Conservation (phyloP, 805 yeast genomes). For the Pichia rugopelliculosa region DNA sequence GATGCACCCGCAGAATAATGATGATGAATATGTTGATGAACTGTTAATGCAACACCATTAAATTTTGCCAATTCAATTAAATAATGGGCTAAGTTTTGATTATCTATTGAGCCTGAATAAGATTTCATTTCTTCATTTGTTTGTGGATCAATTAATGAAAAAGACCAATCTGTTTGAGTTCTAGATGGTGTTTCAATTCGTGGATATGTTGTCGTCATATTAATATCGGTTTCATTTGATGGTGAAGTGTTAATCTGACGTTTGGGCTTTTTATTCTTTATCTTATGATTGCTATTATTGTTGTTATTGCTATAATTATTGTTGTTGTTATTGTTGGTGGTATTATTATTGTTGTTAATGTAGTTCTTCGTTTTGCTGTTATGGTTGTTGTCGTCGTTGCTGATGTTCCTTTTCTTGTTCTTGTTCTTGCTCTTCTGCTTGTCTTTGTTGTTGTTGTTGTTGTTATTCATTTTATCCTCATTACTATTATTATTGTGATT, state of each 20-base stretch:
- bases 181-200: constrained; percentile 20
- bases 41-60: constrained; percentile 51
- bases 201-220: not conserved
- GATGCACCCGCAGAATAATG: constrained; percentile 49
- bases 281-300: no score
- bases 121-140: constrained; percentile 37
- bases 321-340: not conserved
- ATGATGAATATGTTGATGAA: constrained; percentile 83
- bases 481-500: not conserved
- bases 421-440: not conserved
- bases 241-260: not conserved
- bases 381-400: no score
- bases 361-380: not conserved
- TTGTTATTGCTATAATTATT: not conserved
- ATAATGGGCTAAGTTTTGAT: constrained; percentile 47
- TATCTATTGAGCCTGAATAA: constrained; percentile 41
- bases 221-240: not conserved
- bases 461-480: not conserved
- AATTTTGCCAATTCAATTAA: constrained; percentile 54
- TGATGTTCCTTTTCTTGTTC: not conserved
- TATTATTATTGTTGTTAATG: not conserved
- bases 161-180: constrained; percentile 53
- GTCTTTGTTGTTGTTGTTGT: not conserved
- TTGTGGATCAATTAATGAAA: constrained; percentile 39
- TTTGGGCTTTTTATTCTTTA: not conserved